These are phyloP conservation scores for Scheffersomyces illinoinensis DNA, from an alignment of 1,139 yeast genomes.

Conservation along the genomic window DNA sequence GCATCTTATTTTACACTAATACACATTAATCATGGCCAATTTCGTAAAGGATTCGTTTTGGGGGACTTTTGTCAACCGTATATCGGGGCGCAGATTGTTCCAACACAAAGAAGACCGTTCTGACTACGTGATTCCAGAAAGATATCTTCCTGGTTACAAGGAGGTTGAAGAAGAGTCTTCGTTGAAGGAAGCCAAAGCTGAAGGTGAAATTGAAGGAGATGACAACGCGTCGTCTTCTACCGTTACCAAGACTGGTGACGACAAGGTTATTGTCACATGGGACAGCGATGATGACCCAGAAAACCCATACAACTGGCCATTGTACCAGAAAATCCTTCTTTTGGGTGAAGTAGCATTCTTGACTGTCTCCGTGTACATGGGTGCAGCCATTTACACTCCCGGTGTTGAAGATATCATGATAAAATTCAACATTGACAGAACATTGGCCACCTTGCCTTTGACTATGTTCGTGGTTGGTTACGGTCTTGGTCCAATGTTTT, in stretches of 20 bases:
- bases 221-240: not conserved
- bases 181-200: not conserved
- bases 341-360: constrained; percentile 1
- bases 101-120: constrained; percentile 26
- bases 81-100: constrained; percentile 26
- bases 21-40: not conserved
- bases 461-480: constrained; percentile 9
- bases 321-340: constrained; percentile 3
- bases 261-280: constrained; percentile 9
- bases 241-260: not conserved
- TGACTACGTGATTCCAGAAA: constrained; percentile 29
- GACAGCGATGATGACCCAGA: constrained; percentile 9
- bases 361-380: constrained; percentile 8
- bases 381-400: constrained; percentile 9
- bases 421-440: constrained; percentile 1
- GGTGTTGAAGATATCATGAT: constrained; percentile 6
- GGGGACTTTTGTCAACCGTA: constrained; percentile 29
- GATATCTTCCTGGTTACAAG: constrained; percentile 14
- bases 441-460: constrained; percentile 6
- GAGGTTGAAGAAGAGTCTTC: not conserved
- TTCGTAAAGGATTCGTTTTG: constrained; percentile 12
- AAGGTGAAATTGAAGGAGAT: not conserved
- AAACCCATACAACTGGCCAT: constrained; percentile 9
- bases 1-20: not conserved
- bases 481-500: constrained; percentile 9